Evolutionary conservation across 306 rosid species (phyloP).

Genomic region (Carpinus viminea): DNA sequence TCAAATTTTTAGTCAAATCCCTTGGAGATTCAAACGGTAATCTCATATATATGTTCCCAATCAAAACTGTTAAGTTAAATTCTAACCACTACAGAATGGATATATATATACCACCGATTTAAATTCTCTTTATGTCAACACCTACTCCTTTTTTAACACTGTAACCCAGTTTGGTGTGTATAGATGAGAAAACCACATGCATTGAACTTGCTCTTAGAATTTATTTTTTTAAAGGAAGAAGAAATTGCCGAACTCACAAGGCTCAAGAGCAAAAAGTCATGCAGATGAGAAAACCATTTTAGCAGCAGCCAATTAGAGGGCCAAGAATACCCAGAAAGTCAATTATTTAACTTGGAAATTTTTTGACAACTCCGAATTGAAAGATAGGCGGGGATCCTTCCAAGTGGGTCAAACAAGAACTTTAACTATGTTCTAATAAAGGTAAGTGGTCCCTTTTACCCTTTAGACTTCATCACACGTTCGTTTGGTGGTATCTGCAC

Average conservation of each 20-base stretch:
- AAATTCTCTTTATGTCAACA: too few relatives aligned
- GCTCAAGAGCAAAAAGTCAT: not conserved
- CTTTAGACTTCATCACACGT: slow-evolving; percentile 46
- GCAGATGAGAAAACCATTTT: not conserved
- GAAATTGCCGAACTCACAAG: not conserved
- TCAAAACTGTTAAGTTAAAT: not conserved
- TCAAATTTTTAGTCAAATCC: not conserved
- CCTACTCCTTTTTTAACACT: too few relatives aligned
- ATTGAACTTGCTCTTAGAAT: not conserved
- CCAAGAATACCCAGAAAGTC: not conserved
- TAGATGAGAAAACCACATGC: not conserved
- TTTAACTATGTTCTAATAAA: slow-evolving; percentile 22
- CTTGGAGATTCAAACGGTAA: not conserved
- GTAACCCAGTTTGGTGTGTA: not conserved
- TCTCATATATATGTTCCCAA: not conserved
- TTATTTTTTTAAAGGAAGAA: not conserved
- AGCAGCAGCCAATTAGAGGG: not conserved
- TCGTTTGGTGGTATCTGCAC: slow-evolving; percentile 42
- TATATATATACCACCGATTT: too few relatives aligned
- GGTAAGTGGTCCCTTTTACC: slow-evolving; percentile 53
- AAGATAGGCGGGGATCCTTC: not conserved
- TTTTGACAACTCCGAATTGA: not conserved
- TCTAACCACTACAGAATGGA: not conserved
- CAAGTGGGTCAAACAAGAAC: slow-evolving; percentile 13
- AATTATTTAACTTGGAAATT: not conserved